Evolutionary conservation across 179 eudicot genomes (phyloP).

Genomic region (Beta lomatogona): DNA sequence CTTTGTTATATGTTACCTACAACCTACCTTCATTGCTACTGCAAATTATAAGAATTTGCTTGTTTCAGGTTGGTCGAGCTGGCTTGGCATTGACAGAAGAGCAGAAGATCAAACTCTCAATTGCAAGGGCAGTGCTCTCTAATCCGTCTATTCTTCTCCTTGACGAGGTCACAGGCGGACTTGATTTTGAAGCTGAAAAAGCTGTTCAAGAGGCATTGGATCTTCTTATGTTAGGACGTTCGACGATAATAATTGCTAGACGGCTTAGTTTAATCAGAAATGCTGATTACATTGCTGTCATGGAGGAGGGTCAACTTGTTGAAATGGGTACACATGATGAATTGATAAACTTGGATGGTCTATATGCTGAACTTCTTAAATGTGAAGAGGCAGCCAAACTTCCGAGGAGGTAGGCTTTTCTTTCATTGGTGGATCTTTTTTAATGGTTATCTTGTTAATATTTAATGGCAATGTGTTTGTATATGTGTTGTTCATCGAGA

Average conservation of each 20-base stretch:
- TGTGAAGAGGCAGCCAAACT: conserved; percentile 98
- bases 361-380: conserved; percentile 95
- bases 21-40: background rate
- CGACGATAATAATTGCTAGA: conserved; percentile 93
- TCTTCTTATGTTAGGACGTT: conserved; percentile 94
- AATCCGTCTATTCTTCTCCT: conserved; percentile 96
- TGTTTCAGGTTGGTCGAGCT: conserved; percentile 83
- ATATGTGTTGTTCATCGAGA: no score
- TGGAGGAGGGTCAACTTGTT: conserved; percentile 99
- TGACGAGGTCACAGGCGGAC: conserved; percentile 99
- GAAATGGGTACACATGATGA: conserved; percentile 99
- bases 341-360: conserved; percentile 75
- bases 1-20: background rate
- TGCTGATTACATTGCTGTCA: conserved; percentile 98
- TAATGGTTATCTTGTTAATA: background rate
- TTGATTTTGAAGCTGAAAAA: conserved; percentile 98
- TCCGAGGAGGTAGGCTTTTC: conserved; percentile 74
- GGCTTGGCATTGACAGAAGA: conserved; percentile 88
- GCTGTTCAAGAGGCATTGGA: conserved; percentile 93
- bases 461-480: background rate
- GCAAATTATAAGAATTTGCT: conserved; percentile 17
- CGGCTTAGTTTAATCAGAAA: conserved; percentile 86
- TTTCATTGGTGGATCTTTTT: conserved; percentile 2
- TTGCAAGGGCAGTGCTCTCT: conserved; percentile 95
- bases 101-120: conserved; percentile 92